Evolutionary conservation across 768 basidiomycete genomes (phyloP).

Genomic region (Boletus rubroflammeus): DNA sequence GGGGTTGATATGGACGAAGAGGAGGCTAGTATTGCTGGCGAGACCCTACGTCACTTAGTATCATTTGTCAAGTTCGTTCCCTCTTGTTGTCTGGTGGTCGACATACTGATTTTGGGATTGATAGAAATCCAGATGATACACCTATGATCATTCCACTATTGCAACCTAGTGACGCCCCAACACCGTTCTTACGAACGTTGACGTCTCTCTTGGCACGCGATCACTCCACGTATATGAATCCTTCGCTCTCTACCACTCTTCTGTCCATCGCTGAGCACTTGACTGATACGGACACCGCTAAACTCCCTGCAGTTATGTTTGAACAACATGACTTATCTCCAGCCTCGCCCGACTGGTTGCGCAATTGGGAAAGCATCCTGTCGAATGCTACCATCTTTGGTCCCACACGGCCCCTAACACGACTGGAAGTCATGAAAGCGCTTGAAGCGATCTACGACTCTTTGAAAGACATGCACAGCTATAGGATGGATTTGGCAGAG

Average conservation of each 20-base stretch:
- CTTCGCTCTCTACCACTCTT: conserved; percentile 60
- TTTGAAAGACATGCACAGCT: conserved; percentile 65
- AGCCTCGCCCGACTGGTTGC: conserved; percentile 67
- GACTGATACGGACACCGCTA: conserved; percentile 62
- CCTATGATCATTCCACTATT: conserved; percentile 50
- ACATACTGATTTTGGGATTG: conserved; percentile 11
- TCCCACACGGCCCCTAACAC: conserved; percentile 46
- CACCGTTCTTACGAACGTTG: conserved; percentile 57
- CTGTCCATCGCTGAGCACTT: conserved; percentile 67
- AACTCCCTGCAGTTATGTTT: conserved; percentile 58
- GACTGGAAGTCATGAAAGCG: conserved; percentile 52
- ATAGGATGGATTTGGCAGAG: conserved; percentile 52
- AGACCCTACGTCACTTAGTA: conserved; percentile 55
- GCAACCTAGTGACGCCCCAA: conserved; percentile 53
- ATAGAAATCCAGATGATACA: conserved; percentile 44
- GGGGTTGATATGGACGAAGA: conserved; percentile 56
- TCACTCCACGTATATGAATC: conserved; percentile 52
- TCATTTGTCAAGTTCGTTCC: conserved; percentile 57
- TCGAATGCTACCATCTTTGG: conserved; percentile 45
- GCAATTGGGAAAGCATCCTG: conserved; percentile 60
- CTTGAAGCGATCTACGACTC: conserved; percentile 59
- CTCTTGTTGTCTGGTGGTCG: neutral
- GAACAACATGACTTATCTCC: conserved; percentile 69
- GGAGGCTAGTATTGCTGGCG: conserved; percentile 62
- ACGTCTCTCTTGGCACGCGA: conserved; percentile 63